Base-by-base conservation (phyloP, 2,329 filamentous ascomycete genomes). In the Exserohilum turcica region DNA sequence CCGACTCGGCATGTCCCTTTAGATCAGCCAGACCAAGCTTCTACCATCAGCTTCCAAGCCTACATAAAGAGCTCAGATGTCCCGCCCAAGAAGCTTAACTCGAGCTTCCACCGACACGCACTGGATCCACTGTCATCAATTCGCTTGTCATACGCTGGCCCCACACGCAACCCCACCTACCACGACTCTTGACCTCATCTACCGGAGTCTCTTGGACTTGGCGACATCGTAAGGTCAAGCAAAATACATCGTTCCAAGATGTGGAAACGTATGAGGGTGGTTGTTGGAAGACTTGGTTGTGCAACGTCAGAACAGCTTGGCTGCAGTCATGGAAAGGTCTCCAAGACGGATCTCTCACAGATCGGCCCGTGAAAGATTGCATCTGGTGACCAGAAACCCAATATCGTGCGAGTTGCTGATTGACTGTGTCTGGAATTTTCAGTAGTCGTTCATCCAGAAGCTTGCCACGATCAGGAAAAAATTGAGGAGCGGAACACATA, bases 21-120 rank as follows among this genome's bases (percentile, higher is more conserved):
- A 29, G 29, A 35, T 39, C 27, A 16, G 38, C 32, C 43, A 46
- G 24, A 51, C 49, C 54, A 60, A 56, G 56, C 29, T 29, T 39
- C 48, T 28, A 43, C 54, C 46, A 19, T 39, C 28, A 35, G 36
- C 27, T 40, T 44, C 56, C 55, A 64, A 61, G 60, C 49, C 29
- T 21, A 60, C 57, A 58, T 63, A 63, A 60, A 61, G 32, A 52
- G 53, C 24, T 48, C 55, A 61, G 64, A 60, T 42, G 47, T 43
- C 38, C 19, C 45, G 40, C 47, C 37, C 50, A 52, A 6, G 55
- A 60, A 57, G 59, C 63, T 61, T 61, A 36, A 28, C 10, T 16
- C 39, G 19, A 16, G 35, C 24, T 45, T 24, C 45, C 38, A 53
- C 49, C 48, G 28, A 38, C 18, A 33, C 46, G 31, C 32, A 38